Base-by-base conservation (phyloP, 2,329 filamentous ascomycete genomes). In the Drechslera avenae region DNA sequence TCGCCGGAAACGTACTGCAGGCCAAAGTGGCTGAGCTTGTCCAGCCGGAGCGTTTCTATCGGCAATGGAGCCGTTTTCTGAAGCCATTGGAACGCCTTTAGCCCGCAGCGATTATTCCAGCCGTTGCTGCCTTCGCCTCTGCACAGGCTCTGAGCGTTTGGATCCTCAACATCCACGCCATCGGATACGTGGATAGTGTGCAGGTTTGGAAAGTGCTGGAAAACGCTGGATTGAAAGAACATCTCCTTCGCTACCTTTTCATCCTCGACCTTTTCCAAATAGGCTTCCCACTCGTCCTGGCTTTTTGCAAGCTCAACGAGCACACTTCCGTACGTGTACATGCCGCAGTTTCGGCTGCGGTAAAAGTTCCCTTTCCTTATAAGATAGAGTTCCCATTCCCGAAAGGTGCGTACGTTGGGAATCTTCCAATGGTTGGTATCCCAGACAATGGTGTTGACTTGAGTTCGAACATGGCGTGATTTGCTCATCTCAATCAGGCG, bases 371-470 rank as follows among this genome's bases (percentile, higher is more conserved):
- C 39, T 36, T 26, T 47, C 5, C 6, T 10, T 1, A 3, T 3
- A 14, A 53, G 21, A 7, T 57, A 47, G 5, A 5, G 9, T 13
- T 39, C 30, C 59, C 59, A 62, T 26, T 55, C 52, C 13, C 46
- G 28, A 18, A 50, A 39, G 31, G 50, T 45, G 19, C 34, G 46
- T 2, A 59, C 46, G 2, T 30, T 9, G 1, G 44, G 50, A 37
- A 58, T 46, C 5, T 34, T 52, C 52, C 49, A 60, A 0, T 18
- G 4, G 18, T 50, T 59, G 19, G 37, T 28, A n/a, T 62, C 59
- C 50, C 52, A 52, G 13, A 54, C 35, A 5, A 61, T 16, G n/a
- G 50, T 47, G 6, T 46, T 42, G 2, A 59, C 56, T 19, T 36
- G 32, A 19, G 23, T 49, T n/a, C 44, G 47, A 10, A 60, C 40